phyloP scores from a whole-genome alignment of 208 protist species.

The Trypanosoma grayi region DNA sequence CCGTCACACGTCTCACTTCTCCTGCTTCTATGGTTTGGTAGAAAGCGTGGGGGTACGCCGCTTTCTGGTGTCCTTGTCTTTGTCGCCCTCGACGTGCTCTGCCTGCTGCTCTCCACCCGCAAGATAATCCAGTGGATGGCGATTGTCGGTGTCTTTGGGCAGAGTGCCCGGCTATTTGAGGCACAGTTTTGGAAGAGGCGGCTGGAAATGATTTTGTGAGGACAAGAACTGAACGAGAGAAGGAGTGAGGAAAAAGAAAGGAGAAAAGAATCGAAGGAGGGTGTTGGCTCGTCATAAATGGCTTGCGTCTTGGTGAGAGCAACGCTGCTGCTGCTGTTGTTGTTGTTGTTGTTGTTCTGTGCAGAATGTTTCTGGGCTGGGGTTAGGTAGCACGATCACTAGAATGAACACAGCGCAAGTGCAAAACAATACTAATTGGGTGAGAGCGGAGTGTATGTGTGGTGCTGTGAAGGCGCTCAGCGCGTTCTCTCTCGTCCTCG shows the following conservation, averaged over 20 bases:
- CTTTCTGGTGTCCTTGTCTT: conserved; percentile 38
- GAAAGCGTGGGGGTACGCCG: conserved; percentile 31
- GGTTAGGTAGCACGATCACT: too few relatives aligned
- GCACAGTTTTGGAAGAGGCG: conserved; percentile 27
- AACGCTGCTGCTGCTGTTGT: background rate
- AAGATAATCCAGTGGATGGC: conserved; percentile 71
- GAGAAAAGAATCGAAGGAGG: background rate
- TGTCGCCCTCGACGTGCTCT: conserved; percentile 37
- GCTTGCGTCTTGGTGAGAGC: too few relatives aligned
- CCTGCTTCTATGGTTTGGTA: conserved; percentile 23
- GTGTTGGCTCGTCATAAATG: too few relatives aligned
- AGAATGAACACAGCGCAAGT: too few relatives aligned
- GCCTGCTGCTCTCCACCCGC: conserved; percentile 42
- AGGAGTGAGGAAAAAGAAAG: background rate
- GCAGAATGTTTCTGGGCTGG: too few relatives aligned
- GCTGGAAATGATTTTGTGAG: conserved; percentile 10
- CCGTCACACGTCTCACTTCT: conserved; percentile 44
- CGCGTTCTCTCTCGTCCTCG: too few relatives aligned
- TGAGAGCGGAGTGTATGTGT: too few relatives aligned
- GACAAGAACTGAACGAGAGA: background rate
- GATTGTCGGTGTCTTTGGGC: conserved; percentile 51
- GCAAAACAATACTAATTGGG: too few relatives aligned
- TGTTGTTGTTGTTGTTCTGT: too few relatives aligned
- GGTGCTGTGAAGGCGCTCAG: too few relatives aligned
- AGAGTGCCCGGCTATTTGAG: conserved; percentile 48